Evolutionary conservation across 495 filamentous ascomycete genomes (phyloP).

Genomic region (Trichoderma gamsii): DNA sequence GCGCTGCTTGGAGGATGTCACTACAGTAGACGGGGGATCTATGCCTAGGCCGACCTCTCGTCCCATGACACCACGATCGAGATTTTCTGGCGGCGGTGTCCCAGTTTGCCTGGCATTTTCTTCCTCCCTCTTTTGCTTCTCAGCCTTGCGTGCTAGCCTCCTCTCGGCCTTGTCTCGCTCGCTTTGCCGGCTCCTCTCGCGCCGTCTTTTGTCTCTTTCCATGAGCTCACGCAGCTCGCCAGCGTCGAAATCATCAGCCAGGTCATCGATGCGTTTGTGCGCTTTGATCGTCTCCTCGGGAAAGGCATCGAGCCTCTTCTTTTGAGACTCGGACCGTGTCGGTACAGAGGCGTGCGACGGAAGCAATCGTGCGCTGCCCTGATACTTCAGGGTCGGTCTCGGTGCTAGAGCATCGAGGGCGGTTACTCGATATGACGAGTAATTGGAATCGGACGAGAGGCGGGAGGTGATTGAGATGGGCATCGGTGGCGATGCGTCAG

Average conservation of each 20-base stretch:
- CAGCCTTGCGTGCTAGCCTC: slow-evolving; percentile 60
- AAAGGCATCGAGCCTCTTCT: slow-evolving; percentile 41
- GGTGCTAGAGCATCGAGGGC: slow-evolving; percentile 69
- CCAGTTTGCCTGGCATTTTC: slow-evolving; percentile 35
- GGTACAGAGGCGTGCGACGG: slow-evolving; percentile 20
- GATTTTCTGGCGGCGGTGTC: slow-evolving; percentile 44
- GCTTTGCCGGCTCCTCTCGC: slow-evolving; percentile 62
- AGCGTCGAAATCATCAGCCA: slow-evolving; percentile 77
- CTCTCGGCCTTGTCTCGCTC: slow-evolving; percentile 67
- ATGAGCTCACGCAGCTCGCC: slow-evolving; percentile 73
- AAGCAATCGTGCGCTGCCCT: slow-evolving; percentile 52
- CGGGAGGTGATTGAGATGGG: slow-evolving; percentile 68
- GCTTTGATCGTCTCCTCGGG: slow-evolving; percentile 61
- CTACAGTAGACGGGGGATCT: slow-evolving; percentile 36
- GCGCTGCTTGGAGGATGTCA: slow-evolving; percentile 42
- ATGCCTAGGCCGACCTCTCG: slow-evolving; percentile 45
- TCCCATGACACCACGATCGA: slow-evolving; percentile 49
- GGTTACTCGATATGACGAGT: slow-evolving; percentile 66
- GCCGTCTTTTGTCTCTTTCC: slow-evolving; percentile 74
- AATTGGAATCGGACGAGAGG: slow-evolving; percentile 64
- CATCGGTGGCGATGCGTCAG: slow-evolving; percentile 66
- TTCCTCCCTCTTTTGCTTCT: slow-evolving; percentile 54
- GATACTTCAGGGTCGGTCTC: slow-evolving; percentile 69
- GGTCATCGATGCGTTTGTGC: slow-evolving; percentile 66
- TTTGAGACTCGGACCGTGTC: slow-evolving; percentile 35